Base-by-base conservation (phyloP, 2,329 filamentous ascomycete species). In the Coniochaeta ligniaria region DNA sequence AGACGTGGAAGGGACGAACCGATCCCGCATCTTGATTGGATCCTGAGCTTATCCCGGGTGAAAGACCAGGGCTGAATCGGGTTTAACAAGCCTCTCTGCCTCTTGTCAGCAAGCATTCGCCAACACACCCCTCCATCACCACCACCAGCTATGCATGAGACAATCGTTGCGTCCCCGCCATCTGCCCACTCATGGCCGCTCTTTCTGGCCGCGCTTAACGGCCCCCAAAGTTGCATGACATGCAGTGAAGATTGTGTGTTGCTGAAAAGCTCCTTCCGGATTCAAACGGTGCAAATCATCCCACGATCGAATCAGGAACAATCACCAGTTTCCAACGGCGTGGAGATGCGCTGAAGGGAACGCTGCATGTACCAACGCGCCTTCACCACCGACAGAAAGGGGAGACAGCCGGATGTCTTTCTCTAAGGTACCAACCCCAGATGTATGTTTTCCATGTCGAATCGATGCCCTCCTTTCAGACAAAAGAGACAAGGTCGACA, bases 161-260 rank as follows among this genome's bases (percentile, higher is more conserved):
- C 26, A n/a, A 31, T 52, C 16, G 24, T 28, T n/a, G 6, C 22
- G 8, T 31, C 47, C 47, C 47, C 43, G 43, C 43, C 47, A 52
- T 52, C 2, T 36, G 54, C 31, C 35, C 54, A 57, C 54, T 26
- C 54, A 38, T 38, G 54, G 54, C 54, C 54, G 28, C 54, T 6
- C 4, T 38, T 57, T 57, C 54, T 57, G 54, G 54, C 54, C 54
- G 54, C 54, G 54, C 54, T 57, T 57, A 38, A 35, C 54, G 54
- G 54, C 54, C 54, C 54, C 54, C 54, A 57, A 57, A 24, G 3
- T 28, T 28, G 47, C 47, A 52, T 52, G 22, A n/a, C 22, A 31
- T 31, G 26, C 26, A 52, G 47, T 36, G 26, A 52, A 26, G 24
- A 14, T 7, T 31, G 9, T 8, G 3, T 17, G 6, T 52, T 52